Base-by-base conservation (phyloP, 2,329 filamentous ascomycete genomes). In the Colletotrichum nymphaeae region DNA sequence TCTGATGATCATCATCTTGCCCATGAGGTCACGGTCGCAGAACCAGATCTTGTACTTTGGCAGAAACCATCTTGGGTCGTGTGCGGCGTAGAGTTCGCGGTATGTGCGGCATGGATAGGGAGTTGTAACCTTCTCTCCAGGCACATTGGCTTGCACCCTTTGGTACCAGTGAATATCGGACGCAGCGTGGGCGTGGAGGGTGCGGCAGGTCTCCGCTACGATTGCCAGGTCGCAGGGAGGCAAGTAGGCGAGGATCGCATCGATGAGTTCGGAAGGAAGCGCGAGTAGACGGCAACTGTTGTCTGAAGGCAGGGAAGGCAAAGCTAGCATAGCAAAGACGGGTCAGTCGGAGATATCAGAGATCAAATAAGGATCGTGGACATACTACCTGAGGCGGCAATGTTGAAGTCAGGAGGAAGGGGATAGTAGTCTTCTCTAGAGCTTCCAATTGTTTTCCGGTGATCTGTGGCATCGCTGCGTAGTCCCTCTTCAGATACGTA, bases 1-100 rank as follows among this genome's bases (percentile, higher is more conserved):
- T 14, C 93, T 91, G n/a, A 89, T 88, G 52, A 98, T 79, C 30
- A 97, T 87, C 55, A 98, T 82, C 79, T 93, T 93, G 0, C 95
- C 95, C 1, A 89, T 92, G 60, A 94, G 87, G 35, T 92, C 88
- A 2, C 86, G 88, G 81, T 98, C 94, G 72, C 91, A 90, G 79
- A 98, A 96, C 95, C 95, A 98, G 75, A 98, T 86, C 81, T 94
- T 95, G 79, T 94, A 87, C 64, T 89, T 91, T 0, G 94, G 88
- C 1, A 98, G 86, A 78, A 97, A 98, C 95, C 95, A 98, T 77
- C 92, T 91, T 0, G 93, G 92, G 75, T 97, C 89, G 80, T 97
- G 93, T 24, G 91, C 88, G 55, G 88, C 84, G 80, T 93, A 98
- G 2, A 98, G 88, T 30, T 93, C 88, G 70, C 90, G 90, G 82